phyloP scores from a whole-genome alignment of 202 grass and related monocot genomes.

The Dendrocalamus latiflorus region DNA sequence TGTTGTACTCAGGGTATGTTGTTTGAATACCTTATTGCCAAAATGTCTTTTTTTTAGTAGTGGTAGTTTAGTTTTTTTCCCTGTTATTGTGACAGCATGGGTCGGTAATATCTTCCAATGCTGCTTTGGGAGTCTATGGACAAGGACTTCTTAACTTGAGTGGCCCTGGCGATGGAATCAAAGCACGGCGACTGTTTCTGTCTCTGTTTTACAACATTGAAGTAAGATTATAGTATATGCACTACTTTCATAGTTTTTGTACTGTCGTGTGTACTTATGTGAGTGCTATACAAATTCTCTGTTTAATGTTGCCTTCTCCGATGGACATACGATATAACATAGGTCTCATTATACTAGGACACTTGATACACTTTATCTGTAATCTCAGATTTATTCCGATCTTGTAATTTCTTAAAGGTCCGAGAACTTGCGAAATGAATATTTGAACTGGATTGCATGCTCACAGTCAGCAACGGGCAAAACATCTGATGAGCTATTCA shows the following conservation, averaged over 20 bases:
- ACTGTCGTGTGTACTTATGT: not conserved
- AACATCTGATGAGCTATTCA: not conserved
- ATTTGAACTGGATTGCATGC: slow-evolving; percentile 2
- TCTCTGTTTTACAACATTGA: slow-evolving; percentile 98
- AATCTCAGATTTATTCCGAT: slow-evolving; percentile 1
- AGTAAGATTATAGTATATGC: slow-evolving; percentile 53
- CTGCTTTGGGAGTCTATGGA: slow-evolving; percentile 90
- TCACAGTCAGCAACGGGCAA: not conserved
- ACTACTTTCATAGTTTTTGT: not conserved
- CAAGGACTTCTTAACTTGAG: slow-evolving; percentile 99
- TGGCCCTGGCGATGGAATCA: slow-evolving; percentile 90
- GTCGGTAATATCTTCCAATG: slow-evolving; percentile 92
- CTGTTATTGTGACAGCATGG: slow-evolving; percentile 70
- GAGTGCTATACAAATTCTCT: not conserved
- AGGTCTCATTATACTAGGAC: not conserved
- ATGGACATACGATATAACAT: not conserved
- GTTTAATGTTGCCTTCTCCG: not conserved
- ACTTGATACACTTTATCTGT: not conserved
- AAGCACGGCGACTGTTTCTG: slow-evolving; percentile 73
- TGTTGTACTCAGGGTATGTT: slow-evolving; percentile 84
- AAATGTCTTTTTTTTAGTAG: slow-evolving; percentile 14
- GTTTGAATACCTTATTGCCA: not conserved
- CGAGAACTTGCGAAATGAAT: not conserved
- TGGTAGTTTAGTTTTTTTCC: slow-evolving; percentile 20
- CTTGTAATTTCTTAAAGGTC: not conserved